Base-by-base conservation (phyloP, 2,329 filamentous ascomycete species). In the Lizonia empirigonia region DNA sequence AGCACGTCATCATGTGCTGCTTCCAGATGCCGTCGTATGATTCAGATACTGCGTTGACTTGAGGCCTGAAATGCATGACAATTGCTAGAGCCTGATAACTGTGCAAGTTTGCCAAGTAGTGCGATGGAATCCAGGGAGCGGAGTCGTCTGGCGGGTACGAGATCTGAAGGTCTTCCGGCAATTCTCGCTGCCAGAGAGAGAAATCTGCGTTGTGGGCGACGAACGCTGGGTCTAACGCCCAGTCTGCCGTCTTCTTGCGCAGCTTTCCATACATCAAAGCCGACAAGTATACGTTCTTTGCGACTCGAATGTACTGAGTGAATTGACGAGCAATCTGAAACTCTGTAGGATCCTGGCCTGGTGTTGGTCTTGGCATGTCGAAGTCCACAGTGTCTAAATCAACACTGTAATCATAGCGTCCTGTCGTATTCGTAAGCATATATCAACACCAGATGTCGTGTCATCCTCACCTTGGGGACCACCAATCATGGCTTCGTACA, bases 401-500 rank as follows among this genome's bases (percentile, higher is more conserved):
- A 7, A 96, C 87, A 1, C 88, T 81, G 50, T 93, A 84, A 71
- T 96, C 91, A 38, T 85, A 86, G 23, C 90, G 89, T 9, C 90
- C 70, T 73, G 19, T 30, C 9, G 7, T 26, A 30, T 2, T 19
- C 44, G 42, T 67, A 24, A 65, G 55, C 16, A 26, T n/a, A 23
- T 12, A 10, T 9, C 8, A 7, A 16, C 5, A 15, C 15, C 1
- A 16, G 15, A 6, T 16, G 5, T 10, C 4, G 13, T 8, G 5
- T 20, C 2, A 1, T 30, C 18, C 64, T 62, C 77, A 91, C 92
- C 93, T 85, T 97, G 92, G 3, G 93, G 90, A 16, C 89, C 91
- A 48, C 93, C 93, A 62, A 97, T 87, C 89, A 97, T 96, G 33
- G 92, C 82, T 74, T 97, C 93, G 56, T 91, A 87, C 18, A 90